Percentiles rank a stretch among this genome's conserved stretches.
phyloP scores from a whole-genome alignment of 2,329 filamentous ascomycete species.

The Sclerotiophoma versabilis region DNA sequence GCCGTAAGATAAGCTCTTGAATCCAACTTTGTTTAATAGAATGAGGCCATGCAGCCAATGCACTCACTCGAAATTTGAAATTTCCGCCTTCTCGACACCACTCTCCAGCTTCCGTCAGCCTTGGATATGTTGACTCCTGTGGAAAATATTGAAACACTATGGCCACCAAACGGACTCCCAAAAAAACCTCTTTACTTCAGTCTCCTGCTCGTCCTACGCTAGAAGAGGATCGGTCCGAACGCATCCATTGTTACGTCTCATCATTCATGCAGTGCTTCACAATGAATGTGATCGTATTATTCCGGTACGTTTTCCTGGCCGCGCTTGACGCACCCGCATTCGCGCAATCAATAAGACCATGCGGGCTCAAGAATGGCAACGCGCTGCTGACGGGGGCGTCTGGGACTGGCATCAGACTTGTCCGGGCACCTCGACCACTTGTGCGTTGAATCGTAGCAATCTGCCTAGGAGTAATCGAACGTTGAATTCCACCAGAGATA shows the following conservation, averaged over 20 bases:
- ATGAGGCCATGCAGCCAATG: not conserved
- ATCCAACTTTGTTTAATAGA: not conserved
- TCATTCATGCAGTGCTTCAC: no score
- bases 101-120: not conserved
- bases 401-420: not conserved
- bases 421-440: not conserved
- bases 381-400: not conserved
- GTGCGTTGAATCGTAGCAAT: not conserved
- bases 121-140: not conserved
- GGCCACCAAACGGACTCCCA: not conserved
- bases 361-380: not conserved
- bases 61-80: no score
- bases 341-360: not conserved
- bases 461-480: not conserved
- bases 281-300: not conserved
- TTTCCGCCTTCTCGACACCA: not conserved
- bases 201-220: not conserved
- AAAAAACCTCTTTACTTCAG: no score
- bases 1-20: not conserved
- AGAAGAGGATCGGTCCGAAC: no score
- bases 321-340: not conserved
- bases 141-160: not conserved
- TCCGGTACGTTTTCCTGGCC: not conserved
- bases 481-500: not conserved
- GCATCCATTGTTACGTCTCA: no score